These are phyloP conservation scores for Persicaria tinctoria DNA, from an alignment of 148 eudicot genomes.

Conservation along the genomic window DNA sequence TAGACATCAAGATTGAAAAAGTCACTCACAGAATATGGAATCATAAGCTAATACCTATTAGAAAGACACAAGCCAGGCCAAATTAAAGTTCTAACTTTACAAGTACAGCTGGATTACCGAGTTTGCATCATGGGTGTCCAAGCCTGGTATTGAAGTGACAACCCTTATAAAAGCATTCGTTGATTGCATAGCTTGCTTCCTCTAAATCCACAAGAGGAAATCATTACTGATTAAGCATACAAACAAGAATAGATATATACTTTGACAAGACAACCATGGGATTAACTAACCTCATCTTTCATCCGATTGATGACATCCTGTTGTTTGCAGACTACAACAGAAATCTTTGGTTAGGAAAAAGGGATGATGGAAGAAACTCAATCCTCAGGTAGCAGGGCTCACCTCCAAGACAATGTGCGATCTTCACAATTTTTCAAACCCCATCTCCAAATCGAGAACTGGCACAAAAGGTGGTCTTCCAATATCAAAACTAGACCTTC, in stretches of 20 bases:
- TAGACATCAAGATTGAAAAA: background rate
- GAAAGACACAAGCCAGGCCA: background rate
- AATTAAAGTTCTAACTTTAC: background rate
- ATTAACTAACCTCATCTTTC: slow-evolving; percentile 65
- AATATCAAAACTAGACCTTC: too few relatives aligned
- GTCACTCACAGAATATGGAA: background rate
- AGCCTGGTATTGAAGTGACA: slow-evolving; percentile 75
- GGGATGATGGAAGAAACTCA: slow-evolving; percentile 2
- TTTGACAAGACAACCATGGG: background rate
- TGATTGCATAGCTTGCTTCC: slow-evolving; percentile 66
- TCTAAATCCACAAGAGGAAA: slow-evolving; percentile 31
- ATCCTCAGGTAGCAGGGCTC: slow-evolving; percentile 7
- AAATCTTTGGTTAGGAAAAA: background rate
- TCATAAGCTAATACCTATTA: background rate
- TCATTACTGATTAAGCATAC: background rate
- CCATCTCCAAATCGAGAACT: slow-evolving; percentile 83
- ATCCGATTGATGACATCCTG: slow-evolving; percentile 65
- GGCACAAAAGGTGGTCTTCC: too few relatives aligned
- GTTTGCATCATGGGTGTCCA: slow-evolving; percentile 90
- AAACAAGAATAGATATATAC: background rate
- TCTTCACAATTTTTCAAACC: slow-evolving; percentile 83
- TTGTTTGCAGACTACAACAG: slow-evolving; percentile 65
- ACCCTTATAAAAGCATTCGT: slow-evolving; percentile 73
- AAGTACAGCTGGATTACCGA: slow-evolving; percentile 40
- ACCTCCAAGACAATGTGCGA: slow-evolving; percentile 96